Evolutionary conservation across 2,329 filamentous ascomycete genomes (phyloP).

Genomic region (Colletotrichum godetiae): DNA sequence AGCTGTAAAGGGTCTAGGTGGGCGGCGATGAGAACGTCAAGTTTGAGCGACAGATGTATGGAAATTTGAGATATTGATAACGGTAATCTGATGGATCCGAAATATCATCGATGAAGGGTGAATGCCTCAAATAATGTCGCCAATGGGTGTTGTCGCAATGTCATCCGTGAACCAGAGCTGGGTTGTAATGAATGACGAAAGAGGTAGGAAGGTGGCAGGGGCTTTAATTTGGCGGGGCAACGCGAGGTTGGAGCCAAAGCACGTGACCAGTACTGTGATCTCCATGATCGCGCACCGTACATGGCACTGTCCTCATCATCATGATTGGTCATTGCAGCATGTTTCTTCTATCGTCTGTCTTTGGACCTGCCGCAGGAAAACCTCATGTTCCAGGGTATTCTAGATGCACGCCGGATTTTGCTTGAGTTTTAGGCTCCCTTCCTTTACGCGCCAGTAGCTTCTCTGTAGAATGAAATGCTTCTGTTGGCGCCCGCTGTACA

Average conservation of each 20-base stretch:
- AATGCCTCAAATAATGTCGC: constrained; percentile 20
- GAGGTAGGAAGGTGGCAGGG: constrained; percentile 30
- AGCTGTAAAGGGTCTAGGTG: constrained; percentile 18
- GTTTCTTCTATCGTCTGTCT: constrained; percentile 3
- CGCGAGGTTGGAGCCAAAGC: constrained; percentile 60
- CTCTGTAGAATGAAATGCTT: constrained; percentile 84
- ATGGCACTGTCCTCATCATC: background rate
- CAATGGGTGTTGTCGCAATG: constrained; percentile 11
- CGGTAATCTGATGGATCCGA: background rate
- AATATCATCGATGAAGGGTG: background rate
- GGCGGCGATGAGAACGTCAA: background rate
- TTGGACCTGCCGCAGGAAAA: background rate
- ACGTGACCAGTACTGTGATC: constrained; percentile 51
- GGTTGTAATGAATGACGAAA: constrained; percentile 35
- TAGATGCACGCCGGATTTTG: background rate
- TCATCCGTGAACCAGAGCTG: background rate
- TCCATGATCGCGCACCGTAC: background rate
- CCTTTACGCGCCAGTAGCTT: constrained; percentile 72
- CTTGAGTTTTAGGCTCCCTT: background rate
- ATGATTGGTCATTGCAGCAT: background rate
- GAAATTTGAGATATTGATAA: background rate
- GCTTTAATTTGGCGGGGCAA: constrained; percentile 63
- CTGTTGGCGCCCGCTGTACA: constrained; percentile 81
- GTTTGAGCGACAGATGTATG: background rate
- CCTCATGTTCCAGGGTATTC: constrained; percentile 2